Conservation (phyloP, 768 basidiomycete genomes). For the Tulasnella calospora region DNA sequence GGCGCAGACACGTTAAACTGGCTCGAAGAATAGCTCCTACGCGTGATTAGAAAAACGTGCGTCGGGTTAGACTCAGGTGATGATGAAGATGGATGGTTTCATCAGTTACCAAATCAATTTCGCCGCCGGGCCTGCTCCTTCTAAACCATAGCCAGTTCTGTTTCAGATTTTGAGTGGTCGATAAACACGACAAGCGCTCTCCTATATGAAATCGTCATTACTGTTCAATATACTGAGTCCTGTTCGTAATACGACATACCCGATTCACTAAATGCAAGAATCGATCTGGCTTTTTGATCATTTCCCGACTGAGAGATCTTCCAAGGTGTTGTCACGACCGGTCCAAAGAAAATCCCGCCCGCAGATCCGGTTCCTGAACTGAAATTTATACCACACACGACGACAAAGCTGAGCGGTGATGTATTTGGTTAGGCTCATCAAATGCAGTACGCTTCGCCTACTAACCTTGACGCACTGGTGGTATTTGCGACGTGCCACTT, state of each 20-base stretch:
- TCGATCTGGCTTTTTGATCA: not conserved
- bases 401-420: not conserved
- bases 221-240: not conserved
- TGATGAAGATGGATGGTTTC: too few relatives aligned
- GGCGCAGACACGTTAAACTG: too few relatives aligned
- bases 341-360: not conserved
- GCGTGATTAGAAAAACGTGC: too few relatives aligned
- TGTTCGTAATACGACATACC: not conserved
- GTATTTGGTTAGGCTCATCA: not conserved
- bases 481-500: not conserved
- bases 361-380: not conserved
- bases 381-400: not conserved
- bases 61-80: too few relatives aligned
- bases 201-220: not conserved
- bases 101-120: not conserved
- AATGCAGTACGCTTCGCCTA: not conserved
- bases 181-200: not conserved
- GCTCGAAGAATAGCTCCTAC: too few relatives aligned
- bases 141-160: not conserved
- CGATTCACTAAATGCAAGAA: not conserved
- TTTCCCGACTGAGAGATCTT: not conserved
- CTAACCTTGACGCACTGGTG: not conserved
- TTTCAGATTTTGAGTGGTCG: not conserved
- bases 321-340: not conserved
- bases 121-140: too few relatives aligned